phyloP scores from a whole-genome alignment of 441 rosid species.

The Isatis lusitanica region DNA sequence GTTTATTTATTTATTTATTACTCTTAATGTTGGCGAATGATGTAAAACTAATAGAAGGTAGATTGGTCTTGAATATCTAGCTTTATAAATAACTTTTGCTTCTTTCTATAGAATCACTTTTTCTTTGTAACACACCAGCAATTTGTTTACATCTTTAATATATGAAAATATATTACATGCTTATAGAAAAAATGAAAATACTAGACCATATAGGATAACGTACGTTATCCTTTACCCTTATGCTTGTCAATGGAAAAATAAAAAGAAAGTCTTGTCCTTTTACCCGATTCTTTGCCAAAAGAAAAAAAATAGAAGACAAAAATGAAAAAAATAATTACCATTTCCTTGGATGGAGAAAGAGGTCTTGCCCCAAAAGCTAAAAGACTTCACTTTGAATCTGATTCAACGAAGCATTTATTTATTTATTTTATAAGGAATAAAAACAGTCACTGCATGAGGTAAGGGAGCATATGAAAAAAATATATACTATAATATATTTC shows the following conservation, averaged over 20 bases:
- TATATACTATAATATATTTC: neutral
- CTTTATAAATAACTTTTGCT: no score
- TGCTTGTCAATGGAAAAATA: neutral
- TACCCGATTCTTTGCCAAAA: neutral
- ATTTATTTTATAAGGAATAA: neutral
- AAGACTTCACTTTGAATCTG: conserved; percentile 28
- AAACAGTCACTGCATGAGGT: conserved; percentile 13
- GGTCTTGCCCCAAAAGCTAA: conserved; percentile 11
- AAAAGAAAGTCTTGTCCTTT: neutral
- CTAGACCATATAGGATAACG: no score
- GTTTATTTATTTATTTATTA: no score
- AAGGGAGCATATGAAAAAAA: neutral
- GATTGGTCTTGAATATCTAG: no score
- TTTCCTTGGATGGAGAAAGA: conserved; percentile 1
- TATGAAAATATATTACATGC: no score
- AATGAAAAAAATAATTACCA: neutral
- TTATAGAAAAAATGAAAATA: no score
- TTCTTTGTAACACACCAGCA: no score
- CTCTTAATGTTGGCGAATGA: no score
- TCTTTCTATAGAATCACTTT: no score
- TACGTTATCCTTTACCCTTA: no score
- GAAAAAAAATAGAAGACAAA: neutral
- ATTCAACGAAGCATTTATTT: conserved; percentile 24
- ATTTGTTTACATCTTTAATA: no score
- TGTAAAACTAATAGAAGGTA: no score